Evolutionary conservation across 78 protist genomes (phyloP), one percentile per base, ranked within the genome.

Genomic region (Dictyostelium firmibasis): DNA sequence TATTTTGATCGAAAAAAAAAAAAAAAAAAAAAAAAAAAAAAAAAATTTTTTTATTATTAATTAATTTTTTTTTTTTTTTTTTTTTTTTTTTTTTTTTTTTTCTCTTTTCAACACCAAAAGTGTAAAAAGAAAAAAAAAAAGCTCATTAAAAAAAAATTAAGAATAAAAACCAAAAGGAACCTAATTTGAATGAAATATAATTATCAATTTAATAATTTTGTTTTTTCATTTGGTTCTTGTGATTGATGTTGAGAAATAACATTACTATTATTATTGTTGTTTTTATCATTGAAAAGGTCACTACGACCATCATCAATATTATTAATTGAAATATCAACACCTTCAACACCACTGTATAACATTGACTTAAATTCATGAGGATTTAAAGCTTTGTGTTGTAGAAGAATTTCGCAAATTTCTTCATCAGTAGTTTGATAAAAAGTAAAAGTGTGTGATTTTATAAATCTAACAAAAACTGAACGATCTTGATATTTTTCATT

Each of bases 141-240:
- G 9, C 2, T 47, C 5, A 20, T 14, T 0, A 20, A 57, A 20
- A 14, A 57, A 57, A 57, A 57, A 20, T 0, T 4, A 44, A 44
- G 2, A 41, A 2, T 50, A 57, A 57, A 57, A 50, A 13, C 6
- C 20, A 50, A 50, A 44, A n/a, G n/a, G 57, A 44, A 44, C 57
- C 13, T 67, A 67, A 67, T 67, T 67, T 72, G 23, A 29, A 33
- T 69, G 18, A 29, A 27, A 29, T 70, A 14, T 16, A 72, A 72
- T 72, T 72, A 72, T 72, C 35, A 72, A 72, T 72, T 27, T 72
- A 72, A 72, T 72, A 72, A 72, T 72, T 72, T 72, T 31, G 43
- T 33, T 72, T 33, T 72, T 72, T 72, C 44, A 33, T 72, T 72
- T 33, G 43, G 38, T 70, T 70, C 41, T 70, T 27, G 29, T 67